Evolutionary conservation across 345 rosid genomes (phyloP), one percentile per base, ranked within the genome.

Genomic region (Melaleuca alternifolia): DNA sequence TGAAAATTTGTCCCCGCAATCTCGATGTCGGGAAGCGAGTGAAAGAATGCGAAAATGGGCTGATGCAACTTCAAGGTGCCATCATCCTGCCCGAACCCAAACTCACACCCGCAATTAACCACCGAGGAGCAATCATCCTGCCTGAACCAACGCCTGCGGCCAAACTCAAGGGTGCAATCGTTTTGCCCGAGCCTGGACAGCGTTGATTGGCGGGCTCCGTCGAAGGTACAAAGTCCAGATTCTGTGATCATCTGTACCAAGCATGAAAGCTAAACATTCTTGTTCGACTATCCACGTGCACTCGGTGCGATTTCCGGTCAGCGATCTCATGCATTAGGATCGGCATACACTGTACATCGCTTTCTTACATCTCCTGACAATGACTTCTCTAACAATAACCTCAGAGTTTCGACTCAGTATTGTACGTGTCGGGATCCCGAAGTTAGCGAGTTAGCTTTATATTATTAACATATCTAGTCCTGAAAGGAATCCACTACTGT

Each of bases 231-330:
- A 4, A 33, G 79, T 5, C 48, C 13, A 5, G 13, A 18, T 71
- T 33, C 37, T 33, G 79, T 21, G 48, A 71, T 71, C 18, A 71
- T 33, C 41, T 16, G 18, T 71, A 71, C 48, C 24, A 1, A 71
- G 24, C 79, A 33, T 21, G 26, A 37, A 71, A 71, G 48, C 46
- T 37, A 71, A 65, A 71, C 48, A 11, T 16, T 7, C 48, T 18
- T 5, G 79, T 0, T 71, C 5, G 48, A 71, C 48, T 21, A 9
- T 71, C 12, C 11, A 7, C 24, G 2, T 9, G 2, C 41, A 30
- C 21, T n/a, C 0, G 0, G 71, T 0, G 16, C 33, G 33, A 59
- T n/a, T 59, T 11, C 33, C 1, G 0, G 0, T 59, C 6, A 59
- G 65, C 71, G n/a, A n/a, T 59, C 4, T 3, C 0, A 6, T 1